Evolutionary conservation across 495 filamentous ascomycete genomes (phyloP).

Genomic region (Margaritispora aquatica): DNA sequence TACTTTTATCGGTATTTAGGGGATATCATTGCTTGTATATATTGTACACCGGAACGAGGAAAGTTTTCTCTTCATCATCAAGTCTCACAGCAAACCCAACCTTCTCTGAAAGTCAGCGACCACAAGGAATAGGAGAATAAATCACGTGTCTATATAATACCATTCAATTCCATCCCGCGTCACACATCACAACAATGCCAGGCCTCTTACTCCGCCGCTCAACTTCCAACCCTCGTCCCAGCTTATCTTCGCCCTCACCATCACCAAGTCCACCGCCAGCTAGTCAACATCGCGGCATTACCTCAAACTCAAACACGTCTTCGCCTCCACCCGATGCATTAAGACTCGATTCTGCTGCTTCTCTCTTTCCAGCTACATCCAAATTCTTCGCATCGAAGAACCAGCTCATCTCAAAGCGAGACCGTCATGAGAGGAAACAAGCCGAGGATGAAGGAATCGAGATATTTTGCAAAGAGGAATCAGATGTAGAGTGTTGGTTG

Average conservation of each 20-base stretch:
- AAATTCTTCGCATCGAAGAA: neutral
- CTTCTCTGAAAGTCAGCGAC: neutral
- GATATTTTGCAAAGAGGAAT: neutral
- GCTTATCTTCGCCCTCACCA: neutral
- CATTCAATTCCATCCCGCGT: neutral
- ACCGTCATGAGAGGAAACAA: neutral
- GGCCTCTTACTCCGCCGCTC: neutral
- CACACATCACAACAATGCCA: neutral
- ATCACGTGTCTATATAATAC: neutral
- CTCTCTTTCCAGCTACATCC: neutral
- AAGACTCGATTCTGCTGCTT: too few relatives aligned
- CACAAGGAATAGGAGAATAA: neutral
- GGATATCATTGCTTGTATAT: neutral
- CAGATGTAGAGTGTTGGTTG: constrained; percentile 19
- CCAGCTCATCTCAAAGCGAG: neutral
- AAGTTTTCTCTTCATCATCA: neutral
- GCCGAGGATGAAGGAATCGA: neutral
- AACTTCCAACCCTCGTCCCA: neutral
- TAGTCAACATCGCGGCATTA: constrained; percentile 1
- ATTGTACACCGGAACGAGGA: neutral
- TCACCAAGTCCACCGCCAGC: constrained; percentile 5
- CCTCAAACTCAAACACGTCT: constrained; percentile 2
- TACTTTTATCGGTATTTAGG: too few relatives aligned
- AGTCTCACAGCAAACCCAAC: neutral
- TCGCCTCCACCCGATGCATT: constrained; percentile 2